phyloP scores from a whole-genome alignment of 192 early-diverging fungal species.

The Rhizophlyctis rosea region DNA sequence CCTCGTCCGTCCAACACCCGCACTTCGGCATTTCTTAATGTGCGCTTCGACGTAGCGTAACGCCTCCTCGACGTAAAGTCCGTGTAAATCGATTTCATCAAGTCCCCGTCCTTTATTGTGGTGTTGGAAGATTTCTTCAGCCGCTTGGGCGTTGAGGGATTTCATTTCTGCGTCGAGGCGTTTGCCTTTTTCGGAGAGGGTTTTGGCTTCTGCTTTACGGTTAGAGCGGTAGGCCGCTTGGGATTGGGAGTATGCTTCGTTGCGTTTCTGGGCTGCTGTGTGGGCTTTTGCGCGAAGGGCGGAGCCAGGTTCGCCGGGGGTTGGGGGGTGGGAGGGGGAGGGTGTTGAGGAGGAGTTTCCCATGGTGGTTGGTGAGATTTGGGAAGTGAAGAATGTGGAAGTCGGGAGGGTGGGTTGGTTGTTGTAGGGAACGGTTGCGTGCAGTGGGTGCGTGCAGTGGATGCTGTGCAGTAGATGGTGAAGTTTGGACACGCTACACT shows the following conservation, averaged over 20 bases:
- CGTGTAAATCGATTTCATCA: conserved; percentile 67
- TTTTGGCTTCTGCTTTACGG: conserved; percentile 48
- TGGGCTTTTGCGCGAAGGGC: conserved; percentile 34
- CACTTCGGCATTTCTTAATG: conserved; percentile 47
- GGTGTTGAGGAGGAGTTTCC: no score
- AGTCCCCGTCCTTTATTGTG: conserved; percentile 42
- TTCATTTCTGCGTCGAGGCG: conserved; percentile 55
- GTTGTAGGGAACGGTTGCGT: no score
- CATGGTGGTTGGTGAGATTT: no score
- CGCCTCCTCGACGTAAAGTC: conserved; percentile 65
- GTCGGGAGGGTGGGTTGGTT: no score
- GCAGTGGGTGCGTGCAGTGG: no score
- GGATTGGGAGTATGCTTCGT: conserved; percentile 43
- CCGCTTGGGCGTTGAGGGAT: conserved; percentile 52
- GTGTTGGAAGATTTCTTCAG: conserved; percentile 30
- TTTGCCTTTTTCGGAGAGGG: conserved; percentile 52
- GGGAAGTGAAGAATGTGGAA: no score
- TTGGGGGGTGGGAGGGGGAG: no score
- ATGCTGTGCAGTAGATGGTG: no score
- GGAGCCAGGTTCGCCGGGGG: conserved; percentile 5
- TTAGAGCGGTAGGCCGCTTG: conserved; percentile 44
- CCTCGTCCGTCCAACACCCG: conserved; percentile 36
- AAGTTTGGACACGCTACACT: no score
- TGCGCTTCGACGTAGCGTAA: conserved; percentile 43
- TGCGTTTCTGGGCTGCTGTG: conserved; percentile 45